These are phyloP conservation scores for Wickerhamomyces sp. DNA, from an alignment of 1,139 yeast species.

Conservation along the genomic window DNA sequence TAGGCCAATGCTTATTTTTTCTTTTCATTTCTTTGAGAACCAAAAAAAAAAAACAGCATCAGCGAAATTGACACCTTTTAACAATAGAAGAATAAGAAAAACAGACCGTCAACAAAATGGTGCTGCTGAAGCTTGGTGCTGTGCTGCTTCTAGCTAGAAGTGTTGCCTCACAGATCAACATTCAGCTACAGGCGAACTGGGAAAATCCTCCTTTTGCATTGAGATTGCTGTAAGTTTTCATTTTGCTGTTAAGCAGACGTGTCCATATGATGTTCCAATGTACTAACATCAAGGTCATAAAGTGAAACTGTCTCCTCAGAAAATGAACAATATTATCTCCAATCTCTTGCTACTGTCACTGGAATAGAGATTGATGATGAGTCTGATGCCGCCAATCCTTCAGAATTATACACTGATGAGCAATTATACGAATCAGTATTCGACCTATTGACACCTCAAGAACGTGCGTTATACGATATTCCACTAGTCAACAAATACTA, in stretches of 20 bases:
- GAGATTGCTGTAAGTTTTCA: conserved; percentile 37
- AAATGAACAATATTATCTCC: conserved; percentile 44
- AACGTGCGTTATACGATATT: conserved; percentile 40
- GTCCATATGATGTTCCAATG: not conserved
- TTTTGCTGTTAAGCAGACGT: not conserved
- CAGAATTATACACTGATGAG: conserved; percentile 4
- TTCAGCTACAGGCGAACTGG: conserved; percentile 29
- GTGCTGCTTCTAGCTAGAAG: not conserved
- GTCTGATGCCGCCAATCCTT: conserved; percentile 20
- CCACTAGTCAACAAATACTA: conserved; percentile 47
- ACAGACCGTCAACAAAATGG: not conserved
- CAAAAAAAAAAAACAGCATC: no score
- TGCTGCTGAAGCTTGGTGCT: not conserved
- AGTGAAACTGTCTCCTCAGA: conserved; percentile 50
- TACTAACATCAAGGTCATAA: conserved; percentile 1
- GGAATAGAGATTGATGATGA: conserved; percentile 29
- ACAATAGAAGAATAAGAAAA: not conserved
- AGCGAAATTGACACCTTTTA: not conserved
- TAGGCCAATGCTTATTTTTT: no score
- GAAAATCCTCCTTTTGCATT: conserved; percentile 39
- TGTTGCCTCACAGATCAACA: conserved; percentile 10
- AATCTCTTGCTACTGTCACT: conserved; percentile 35
- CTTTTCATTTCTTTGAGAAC: no score
- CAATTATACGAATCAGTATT: conserved; percentile 35
- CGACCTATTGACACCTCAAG: conserved; percentile 26